phyloP scores from a whole-genome alignment of 2,329 filamentous ascomycete species.

The Aspergillus sojae region DNA sequence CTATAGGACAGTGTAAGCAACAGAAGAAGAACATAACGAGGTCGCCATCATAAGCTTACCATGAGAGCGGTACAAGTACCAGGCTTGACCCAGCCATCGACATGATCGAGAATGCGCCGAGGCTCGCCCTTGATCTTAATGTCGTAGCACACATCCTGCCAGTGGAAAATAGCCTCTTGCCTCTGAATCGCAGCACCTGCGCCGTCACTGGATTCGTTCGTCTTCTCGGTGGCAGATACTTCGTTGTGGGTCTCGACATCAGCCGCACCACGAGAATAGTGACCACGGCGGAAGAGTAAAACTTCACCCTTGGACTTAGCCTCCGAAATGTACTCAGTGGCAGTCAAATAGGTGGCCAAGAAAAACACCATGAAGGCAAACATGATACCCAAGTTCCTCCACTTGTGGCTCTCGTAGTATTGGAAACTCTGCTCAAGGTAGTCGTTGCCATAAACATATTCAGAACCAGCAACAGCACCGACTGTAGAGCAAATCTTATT shows the following conservation, averaged over 20 bases:
- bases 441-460: constrained; percentile 55
- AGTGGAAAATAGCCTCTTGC: constrained; percentile 81
- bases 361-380: constrained; percentile 65
- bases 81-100: constrained; percentile 92
- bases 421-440: constrained; percentile 59
- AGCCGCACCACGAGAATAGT: constrained; percentile 51
- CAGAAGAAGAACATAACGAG: constrained; percentile 30
- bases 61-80: constrained; percentile 88
- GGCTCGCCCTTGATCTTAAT: constrained; percentile 77
- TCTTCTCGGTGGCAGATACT: constrained; percentile 36
- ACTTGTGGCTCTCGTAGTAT: constrained; percentile 63
- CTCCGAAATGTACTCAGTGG: constrained; percentile 63
- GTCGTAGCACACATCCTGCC: constrained; percentile 81
- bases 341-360: constrained; percentile 61
- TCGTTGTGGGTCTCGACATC: constrained; percentile 31
- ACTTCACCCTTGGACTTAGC: constrained; percentile 77
- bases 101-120: constrained; percentile 77
- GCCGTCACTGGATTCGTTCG: constrained; percentile 27
- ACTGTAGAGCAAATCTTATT: constrained; percentile 58
- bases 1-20: constrained; percentile 31
- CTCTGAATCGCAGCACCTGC: constrained; percentile 53
- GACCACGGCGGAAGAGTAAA: constrained; percentile 71
- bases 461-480: constrained; percentile 58
- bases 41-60: constrained; percentile 44
- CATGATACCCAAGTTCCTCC: constrained; percentile 71